Conservation (phyloP, 345 rosid genomes). For the Angophora floribunda region DNA sequence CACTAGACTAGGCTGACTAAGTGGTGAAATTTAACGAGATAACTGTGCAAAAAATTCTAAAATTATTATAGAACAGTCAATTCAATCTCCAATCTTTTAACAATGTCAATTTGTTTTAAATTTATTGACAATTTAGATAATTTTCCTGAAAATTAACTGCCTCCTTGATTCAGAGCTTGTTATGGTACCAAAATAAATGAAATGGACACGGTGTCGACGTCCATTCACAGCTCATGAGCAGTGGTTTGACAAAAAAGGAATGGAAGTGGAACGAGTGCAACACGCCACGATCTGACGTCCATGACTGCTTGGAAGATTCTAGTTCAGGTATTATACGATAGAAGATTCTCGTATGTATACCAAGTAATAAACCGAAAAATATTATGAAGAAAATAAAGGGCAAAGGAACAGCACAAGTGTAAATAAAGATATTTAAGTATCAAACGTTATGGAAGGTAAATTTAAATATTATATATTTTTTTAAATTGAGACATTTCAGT, state of each 20-base stretch:
- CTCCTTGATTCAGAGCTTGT: background rate
- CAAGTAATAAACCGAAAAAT: background rate
- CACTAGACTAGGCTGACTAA: background rate
- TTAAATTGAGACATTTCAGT: too few relatives aligned
- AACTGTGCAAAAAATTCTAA: too few relatives aligned
- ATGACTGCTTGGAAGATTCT: background rate
- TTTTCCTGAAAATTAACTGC: background rate
- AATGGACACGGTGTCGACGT: background rate
- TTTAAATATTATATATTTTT: too few relatives aligned
- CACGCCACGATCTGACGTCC: background rate
- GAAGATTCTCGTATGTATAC: background rate
- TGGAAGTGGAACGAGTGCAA: background rate
- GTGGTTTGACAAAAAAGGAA: background rate
- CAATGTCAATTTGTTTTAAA: too few relatives aligned
- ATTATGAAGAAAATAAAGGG: background rate
- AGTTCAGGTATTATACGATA: background rate
- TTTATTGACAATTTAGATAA: too few relatives aligned
- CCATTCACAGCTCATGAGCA: background rate
- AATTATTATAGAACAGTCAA: rapidly evolving
- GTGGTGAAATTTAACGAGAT: background rate
- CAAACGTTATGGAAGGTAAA: too few relatives aligned
- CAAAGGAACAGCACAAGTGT: too few relatives aligned
- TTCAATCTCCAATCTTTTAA: too few relatives aligned
- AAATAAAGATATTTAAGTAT: too few relatives aligned
- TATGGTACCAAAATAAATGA: rapidly evolving